Evolutionary conservation across 352 stramenopile genomes (phyloP).

Genomic region (Phytophthora sp.): DNA sequence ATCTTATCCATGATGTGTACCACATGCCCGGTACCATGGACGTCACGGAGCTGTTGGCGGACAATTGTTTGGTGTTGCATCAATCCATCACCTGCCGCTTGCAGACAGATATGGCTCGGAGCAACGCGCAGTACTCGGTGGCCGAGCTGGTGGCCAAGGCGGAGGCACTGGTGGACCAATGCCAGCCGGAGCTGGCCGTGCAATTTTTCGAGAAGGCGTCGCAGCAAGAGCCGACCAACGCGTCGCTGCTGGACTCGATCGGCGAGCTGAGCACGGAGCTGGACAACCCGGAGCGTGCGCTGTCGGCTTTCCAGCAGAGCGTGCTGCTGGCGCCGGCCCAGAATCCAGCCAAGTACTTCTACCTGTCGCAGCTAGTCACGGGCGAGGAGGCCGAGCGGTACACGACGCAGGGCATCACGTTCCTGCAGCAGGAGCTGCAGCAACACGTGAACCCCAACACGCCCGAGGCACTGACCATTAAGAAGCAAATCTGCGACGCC

Average conservation of each 20-base stretch:
- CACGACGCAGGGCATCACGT: slow-evolving; percentile 71
- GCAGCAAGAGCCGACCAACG: slow-evolving; percentile 70
- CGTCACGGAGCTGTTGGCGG: slow-evolving; percentile 25
- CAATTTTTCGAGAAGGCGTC: slow-evolving; percentile 88
- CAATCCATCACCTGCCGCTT: no score
- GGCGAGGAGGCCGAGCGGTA: slow-evolving; percentile 79
- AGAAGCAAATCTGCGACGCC: slow-evolving; percentile 93
- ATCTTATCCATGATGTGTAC: slow-evolving; percentile 7
- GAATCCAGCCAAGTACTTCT: slow-evolving; percentile 88
- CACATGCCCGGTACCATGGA: neutral
- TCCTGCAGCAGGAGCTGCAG: slow-evolving; percentile 69
- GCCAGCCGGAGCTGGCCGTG: slow-evolving; percentile 81
- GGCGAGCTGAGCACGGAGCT: slow-evolving; percentile 86
- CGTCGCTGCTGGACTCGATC: slow-evolving; percentile 74
- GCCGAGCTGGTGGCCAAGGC: slow-evolving; percentile 83
- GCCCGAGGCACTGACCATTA: slow-evolving; percentile 65
- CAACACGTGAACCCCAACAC: slow-evolving; percentile 45
- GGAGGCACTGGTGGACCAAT: slow-evolving; percentile 85
- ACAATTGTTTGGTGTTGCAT: slow-evolving; percentile 14
- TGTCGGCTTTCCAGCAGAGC: slow-evolving; percentile 76
- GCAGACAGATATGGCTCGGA: slow-evolving; percentile 35
- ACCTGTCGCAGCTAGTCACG: slow-evolving; percentile 78
- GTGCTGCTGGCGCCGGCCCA: slow-evolving; percentile 66
- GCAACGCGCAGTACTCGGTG: slow-evolving; percentile 54
- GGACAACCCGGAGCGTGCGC: slow-evolving; percentile 77